Base-by-base conservation (phyloP, 2,329 filamentous ascomycete species). In the Stagonosporopsis rhizophila region DNA sequence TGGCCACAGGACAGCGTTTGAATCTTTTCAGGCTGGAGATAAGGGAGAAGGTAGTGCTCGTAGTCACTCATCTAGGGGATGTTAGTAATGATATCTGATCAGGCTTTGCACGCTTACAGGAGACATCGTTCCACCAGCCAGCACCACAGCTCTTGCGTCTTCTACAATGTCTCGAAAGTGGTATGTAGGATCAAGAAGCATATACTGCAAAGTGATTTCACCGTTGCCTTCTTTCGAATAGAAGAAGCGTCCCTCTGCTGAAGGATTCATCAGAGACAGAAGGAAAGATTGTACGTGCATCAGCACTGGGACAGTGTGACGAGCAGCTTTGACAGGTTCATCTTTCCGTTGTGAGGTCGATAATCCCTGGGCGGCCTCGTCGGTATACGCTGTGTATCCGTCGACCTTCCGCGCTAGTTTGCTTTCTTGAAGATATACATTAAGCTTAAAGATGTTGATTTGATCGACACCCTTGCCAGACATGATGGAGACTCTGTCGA, bases 61-160 rank as follows among this genome's bases (percentile, higher is more conserved):
- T 96, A 99, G 77, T 98, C 95, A 22, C 89, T 85, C 80, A 98
- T 96, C 75, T 84, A 57, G 7, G 4, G 5, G 2, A 30, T 25
- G 27, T 71, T 45, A 62, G 53, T 19, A 27, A 19, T 3, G 17
- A 19, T 2, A 14, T 44, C 9, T 9, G 8, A 9, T 17, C 2
- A 27, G 5, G 7, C 23, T 17, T n/a, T 22, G n/a, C n/a, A 28
- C 4, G 69, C 77, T 69, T 72, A 85, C 83, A 0, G 95, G 95
- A 2, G 95, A 96, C 95, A 99, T 98, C 23, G 95, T 99, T 20
- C 95, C 95, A 55, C 95, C 95, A 0, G 93, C 95, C 3, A 99
- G 81, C 38, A 99, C 89, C 3, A 99, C 90, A 2, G 94, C 91
- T 55, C 92, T 84, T 0, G 95, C 92, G 59, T 90, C 87, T 27